A percentile compares a stretch with the other conserved stretches of the same genome.
These are phyloP conservation scores for Clonostachys chloroleuca DNA, from an alignment of 2,329 filamentous ascomycete genomes.

Conservation along the genomic window DNA sequence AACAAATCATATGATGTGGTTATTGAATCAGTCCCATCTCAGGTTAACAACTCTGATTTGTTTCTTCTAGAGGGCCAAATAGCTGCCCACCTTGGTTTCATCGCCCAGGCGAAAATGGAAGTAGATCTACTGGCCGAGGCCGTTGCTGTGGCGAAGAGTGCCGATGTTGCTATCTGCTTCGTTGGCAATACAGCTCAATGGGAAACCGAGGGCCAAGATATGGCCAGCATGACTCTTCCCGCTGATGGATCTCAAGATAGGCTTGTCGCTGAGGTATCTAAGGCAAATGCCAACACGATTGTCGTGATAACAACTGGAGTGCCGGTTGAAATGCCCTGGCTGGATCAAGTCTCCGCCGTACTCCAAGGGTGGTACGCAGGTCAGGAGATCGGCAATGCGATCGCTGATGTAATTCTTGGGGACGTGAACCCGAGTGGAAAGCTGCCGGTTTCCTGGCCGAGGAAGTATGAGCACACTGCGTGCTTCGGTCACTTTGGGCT, in stretches of 20 bases:
- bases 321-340: conserved; percentile 52
- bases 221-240: conserved; percentile 66
- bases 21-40: conserved; percentile 19
- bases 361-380: conserved; percentile 68
- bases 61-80: conserved; percentile 12
- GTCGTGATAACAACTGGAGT: conserved; percentile 68
- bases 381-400: conserved; percentile 66
- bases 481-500: conserved; percentile 1
- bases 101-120: not conserved
- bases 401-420: conserved; percentile 64
- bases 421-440: conserved; percentile 33
- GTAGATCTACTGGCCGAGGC: conserved; percentile 24
- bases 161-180: conserved; percentile 50
- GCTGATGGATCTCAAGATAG: conserved; percentile 42
- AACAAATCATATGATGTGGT: conserved; percentile 22
- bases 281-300: conserved; percentile 62
- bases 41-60: conserved; percentile 20
- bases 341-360: conserved; percentile 38
- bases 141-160: conserved; percentile 46
- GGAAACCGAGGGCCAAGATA: conserved; percentile 63
- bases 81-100: not conserved
- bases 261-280: conserved; percentile 53
- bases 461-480: conserved; percentile 39
- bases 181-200: conserved; percentile 59
- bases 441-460: conserved; percentile 9